Base-by-base conservation (phyloP, 106 monocot genomes). In the Dendrobium officinale region DNA sequence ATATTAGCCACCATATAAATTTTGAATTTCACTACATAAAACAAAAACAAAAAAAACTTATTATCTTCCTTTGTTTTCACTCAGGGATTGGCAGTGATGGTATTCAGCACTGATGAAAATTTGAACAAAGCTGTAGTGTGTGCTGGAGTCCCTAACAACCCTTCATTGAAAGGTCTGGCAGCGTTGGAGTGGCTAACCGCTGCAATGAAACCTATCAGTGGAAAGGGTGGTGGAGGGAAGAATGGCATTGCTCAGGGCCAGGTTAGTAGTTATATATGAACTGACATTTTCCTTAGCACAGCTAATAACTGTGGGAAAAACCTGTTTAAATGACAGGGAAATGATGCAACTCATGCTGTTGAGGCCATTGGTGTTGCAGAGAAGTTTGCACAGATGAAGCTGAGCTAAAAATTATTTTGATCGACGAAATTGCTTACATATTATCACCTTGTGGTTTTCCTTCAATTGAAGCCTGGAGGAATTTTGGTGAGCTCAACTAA, bases 201-300 rank as follows among this genome's bases (percentile, higher is more conserved):
- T 47, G 83, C 92, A n/a, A 80, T 96, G 79, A 88, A 22, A 16
- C 96, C 96, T 43, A 85, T 97, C 45, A 94, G 92, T 15, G 97
- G 97, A 73, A 92, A 85, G 81, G 92, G 97, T 18, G 97, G 94
- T 72, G 97, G 94, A 72, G 93, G 96, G n/a, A 97, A 94, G 77
- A 92, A 92, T 58, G 94, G 90, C 20, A 80, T 91, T 74, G 97
- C 93, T 61, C 97, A 94, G 84, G 96, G 96, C 70, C 96, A 94
- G 92, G 96, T 96, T 79, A 73, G 88, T 59, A 20, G 1, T 43
- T 24, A 58, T 29, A 27, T 24, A 20, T 51, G 13, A 51, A 51
- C 3, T 51, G 10, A 3, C 10, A 7, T 9, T 10, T 51, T 51
- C 51, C 51, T 2, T 51, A 15, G 51, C 51, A 13, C 13, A 13